A percentile compares a stretch with the other conserved stretches of the same genome.
Evolutionary conservation across 169 alveolate genomes (phyloP).

Genomic region (Eimeria necatrix): DNA sequence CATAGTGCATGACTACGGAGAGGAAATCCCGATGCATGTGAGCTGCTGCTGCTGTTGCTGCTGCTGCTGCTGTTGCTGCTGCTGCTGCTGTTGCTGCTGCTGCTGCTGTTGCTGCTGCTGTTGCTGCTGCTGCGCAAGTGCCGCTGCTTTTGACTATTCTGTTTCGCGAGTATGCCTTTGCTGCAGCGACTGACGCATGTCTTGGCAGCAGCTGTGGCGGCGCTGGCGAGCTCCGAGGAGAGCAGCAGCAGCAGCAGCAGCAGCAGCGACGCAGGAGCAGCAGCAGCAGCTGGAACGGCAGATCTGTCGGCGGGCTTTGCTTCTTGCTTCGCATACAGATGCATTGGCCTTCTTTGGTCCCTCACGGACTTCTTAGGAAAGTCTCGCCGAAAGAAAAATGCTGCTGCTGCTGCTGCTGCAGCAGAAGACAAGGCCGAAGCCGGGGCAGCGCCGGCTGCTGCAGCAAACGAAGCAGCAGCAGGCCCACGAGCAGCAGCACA

Average conservation of each 20-base stretch:
- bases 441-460: neutral
- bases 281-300: slow-evolving; percentile 19
- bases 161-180: neutral
- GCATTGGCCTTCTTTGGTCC: slow-evolving; percentile 40
- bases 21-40: slow-evolving; percentile 43
- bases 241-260: slow-evolving; percentile 59
- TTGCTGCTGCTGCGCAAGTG: neutral
- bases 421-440: neutral
- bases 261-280: neutral
- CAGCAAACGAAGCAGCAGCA: neutral
- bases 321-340: slow-evolving; percentile 33
- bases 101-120: slow-evolving; percentile 56
- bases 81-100: neutral
- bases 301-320: slow-evolving; percentile 48
- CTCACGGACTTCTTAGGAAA: slow-evolving; percentile 39
- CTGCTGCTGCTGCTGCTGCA: slow-evolving; percentile 35
- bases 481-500: neutral
- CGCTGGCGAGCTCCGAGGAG: slow-evolving; percentile 30
- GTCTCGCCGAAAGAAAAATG: neutral
- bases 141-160: neutral
- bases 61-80: slow-evolving; percentile 41
- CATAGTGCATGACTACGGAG: slow-evolving; percentile 52
- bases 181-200: slow-evolving; percentile 57
- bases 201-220: slow-evolving; percentile 37
- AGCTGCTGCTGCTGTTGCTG: neutral